Percentiles rank a stretch among this genome's conserved stretches.
Evolutionary conservation across 2,329 filamentous ascomycete genomes (phyloP).

Genomic region (Sporothrix inflata): DNA sequence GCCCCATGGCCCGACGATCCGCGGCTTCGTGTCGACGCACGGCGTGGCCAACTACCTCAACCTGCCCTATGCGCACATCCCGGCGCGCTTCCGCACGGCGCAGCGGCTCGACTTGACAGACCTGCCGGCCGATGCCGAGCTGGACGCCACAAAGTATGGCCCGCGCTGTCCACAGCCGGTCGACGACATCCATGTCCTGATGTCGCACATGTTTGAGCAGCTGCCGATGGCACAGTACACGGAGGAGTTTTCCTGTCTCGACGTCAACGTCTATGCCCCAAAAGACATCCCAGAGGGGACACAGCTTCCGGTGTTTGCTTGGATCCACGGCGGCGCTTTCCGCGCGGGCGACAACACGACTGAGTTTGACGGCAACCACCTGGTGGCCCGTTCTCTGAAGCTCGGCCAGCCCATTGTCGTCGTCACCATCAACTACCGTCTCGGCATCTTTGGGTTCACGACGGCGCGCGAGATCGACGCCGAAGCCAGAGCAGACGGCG

Average conservation of each 20-base stretch:
- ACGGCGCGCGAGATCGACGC: conserved; percentile 30
- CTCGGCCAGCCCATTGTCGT: conserved; percentile 38
- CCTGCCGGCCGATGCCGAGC: conserved; percentile 3
- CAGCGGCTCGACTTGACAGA: not conserved
- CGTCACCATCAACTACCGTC: conserved; percentile 40
- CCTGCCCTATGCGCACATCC: conserved; percentile 24
- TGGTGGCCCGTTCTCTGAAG: conserved; percentile 33
- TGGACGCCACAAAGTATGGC: conserved; percentile 26
- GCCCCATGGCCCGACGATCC: not conserved
- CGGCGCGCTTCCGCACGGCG: conserved; percentile 29
- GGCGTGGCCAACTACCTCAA: conserved; percentile 31
- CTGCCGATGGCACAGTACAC: conserved; percentile 23
- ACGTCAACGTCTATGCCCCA: conserved; percentile 24
- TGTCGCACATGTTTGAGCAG: conserved; percentile 28
- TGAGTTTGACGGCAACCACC: conserved; percentile 30
- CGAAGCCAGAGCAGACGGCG: conserved; percentile 17
- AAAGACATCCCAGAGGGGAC: not conserved
- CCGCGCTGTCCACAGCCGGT: conserved; percentile 29
- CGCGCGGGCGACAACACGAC: conserved; percentile 26
- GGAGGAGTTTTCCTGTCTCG: conserved; percentile 27
- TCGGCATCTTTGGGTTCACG: conserved; percentile 34
- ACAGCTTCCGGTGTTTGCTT: conserved; percentile 27
- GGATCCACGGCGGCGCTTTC: conserved; percentile 32
- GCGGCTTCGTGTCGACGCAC: conserved; percentile 27
- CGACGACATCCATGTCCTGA: conserved; percentile 23